phyloP scores from a whole-genome alignment of 345 rosid species.

The Salix arbutifolia region DNA sequence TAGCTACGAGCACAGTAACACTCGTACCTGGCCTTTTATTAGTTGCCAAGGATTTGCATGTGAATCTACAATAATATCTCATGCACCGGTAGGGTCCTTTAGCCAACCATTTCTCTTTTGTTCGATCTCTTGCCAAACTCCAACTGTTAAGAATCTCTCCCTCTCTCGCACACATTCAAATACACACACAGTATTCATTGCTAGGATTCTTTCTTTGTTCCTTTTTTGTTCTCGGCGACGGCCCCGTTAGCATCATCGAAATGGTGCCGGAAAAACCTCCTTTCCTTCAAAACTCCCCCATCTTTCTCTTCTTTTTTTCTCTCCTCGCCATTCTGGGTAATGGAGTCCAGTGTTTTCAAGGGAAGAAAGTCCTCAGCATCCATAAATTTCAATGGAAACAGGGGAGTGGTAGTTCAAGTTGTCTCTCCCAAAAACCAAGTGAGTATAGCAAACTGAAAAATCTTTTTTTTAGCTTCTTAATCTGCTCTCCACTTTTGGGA shows the following conservation, averaged over 20 bases:
- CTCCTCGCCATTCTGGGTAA: conserved; percentile 8
- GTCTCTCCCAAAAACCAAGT: conserved; percentile 52
- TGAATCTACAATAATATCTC: conserved; percentile 66
- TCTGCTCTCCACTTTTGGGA: conserved; percentile 24
- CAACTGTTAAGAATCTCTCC: conserved; percentile 37
- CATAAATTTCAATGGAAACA: conserved; percentile 26
- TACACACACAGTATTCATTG: not conserved
- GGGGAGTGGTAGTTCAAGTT: conserved; percentile 19
- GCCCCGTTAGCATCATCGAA: conserved; percentile 1
- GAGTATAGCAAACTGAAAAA: conserved; percentile 12
- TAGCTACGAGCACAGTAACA: too few species aligned
- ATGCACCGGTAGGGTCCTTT: conserved; percentile 45
- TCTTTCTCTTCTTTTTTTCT: conserved; percentile 9
- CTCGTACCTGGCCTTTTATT: not conserved
- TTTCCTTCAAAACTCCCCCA: not conserved
- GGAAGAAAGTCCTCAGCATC: conserved; percentile 33
- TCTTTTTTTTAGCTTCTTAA: not conserved
- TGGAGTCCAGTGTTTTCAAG: conserved; percentile 20
- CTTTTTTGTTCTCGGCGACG: not conserved
- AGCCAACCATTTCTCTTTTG: conserved; percentile 55
- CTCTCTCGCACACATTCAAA: not conserved
- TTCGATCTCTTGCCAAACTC: conserved; percentile 40
- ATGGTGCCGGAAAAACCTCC: conserved; percentile 14
- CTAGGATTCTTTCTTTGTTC: conserved; percentile 1
- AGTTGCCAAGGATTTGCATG: conserved; percentile 32